A percentile compares a stretch with the other conserved stretches of the same genome.
phyloP scores from a whole-genome alignment of 768 basidiomycete genomes.

The Mycena rebaudengoi region DNA sequence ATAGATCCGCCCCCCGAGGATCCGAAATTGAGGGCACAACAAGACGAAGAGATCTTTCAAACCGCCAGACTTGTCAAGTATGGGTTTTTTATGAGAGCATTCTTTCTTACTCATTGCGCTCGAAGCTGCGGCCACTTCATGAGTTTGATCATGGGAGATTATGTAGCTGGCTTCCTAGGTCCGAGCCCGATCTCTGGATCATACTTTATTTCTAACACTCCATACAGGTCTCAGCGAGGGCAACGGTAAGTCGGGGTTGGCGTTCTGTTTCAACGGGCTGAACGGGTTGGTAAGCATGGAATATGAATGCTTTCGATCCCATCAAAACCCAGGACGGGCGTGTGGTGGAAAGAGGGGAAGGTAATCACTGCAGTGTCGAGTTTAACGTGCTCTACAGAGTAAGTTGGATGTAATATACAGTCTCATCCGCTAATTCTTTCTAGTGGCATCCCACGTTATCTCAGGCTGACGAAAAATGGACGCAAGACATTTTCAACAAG shows the following conservation, averaged over 20 bases:
- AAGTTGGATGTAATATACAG: slow-evolving; percentile 3
- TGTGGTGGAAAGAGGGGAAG: slow-evolving; percentile 57
- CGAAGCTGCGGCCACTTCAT: slow-evolving; percentile 62
- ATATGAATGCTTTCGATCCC: slow-evolving; percentile 58
- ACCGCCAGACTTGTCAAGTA: slow-evolving; percentile 62
- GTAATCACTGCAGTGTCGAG: slow-evolving; percentile 75
- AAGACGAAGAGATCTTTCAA: slow-evolving; percentile 69
- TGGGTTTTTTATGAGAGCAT: too few relatives aligned
- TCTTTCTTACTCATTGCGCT: too few relatives aligned
- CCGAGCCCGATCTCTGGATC: background rate
- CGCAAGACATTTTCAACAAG: slow-evolving; percentile 52
- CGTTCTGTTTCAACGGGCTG: too few relatives aligned
- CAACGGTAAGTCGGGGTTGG: too few relatives aligned
- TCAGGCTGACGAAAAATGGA: slow-evolving; percentile 59
- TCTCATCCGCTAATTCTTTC: background rate
- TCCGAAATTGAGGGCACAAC: slow-evolving; percentile 30
- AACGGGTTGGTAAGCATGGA: too few relatives aligned
- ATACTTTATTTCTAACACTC: background rate
- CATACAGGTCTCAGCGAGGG: slow-evolving; percentile 51
- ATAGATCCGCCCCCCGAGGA: slow-evolving; percentile 49
- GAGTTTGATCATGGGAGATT: slow-evolving; percentile 63
- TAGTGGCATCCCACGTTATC: slow-evolving; percentile 69
- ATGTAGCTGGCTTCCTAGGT: slow-evolving; percentile 67
- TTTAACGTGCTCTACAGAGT: slow-evolving; percentile 65
- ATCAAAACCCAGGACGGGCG: slow-evolving; percentile 47